Evolutionary conservation across 2,329 filamentous ascomycete genomes (phyloP), one percentile per base, ranked within the genome.

Genomic region (Scedosporium dehoogii): DNA sequence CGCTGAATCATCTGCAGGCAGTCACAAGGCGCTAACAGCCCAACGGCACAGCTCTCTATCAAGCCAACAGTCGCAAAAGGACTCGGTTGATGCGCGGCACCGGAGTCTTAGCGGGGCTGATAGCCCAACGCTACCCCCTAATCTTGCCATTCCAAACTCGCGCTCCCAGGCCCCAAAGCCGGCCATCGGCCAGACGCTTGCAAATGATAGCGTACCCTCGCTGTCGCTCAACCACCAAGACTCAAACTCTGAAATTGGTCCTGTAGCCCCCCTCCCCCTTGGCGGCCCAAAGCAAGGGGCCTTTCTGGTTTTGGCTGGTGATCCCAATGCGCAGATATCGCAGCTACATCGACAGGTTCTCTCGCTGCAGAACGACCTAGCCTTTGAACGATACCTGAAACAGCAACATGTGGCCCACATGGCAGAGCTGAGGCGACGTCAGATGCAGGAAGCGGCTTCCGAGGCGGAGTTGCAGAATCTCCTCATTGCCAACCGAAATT

Each of bases 391-490:
- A 27, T 93, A 91, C 72, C 81, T 93, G 68, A 93, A 92, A 70
- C 85, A 91, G 66, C 90, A 94, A 69, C 90, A 93, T 71, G 84
- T 92, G 66, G 84, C 87, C 1, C 89, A 93, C 64, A 92, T 94
- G 70, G 89, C 89, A 1, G 88, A 91, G 69, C 75, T 94, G 51
- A 87, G 90, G 67, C 81, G 89, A 14, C 86, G 86, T 65, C 87
- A 91, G 63, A 85, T 93, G 66, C 84, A 84, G 66, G 88, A 92
- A 71, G 89, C 89, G 6, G 88, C 89, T 1, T 88, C 85, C 1
- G 90, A 93, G 70, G 90, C 90, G 0, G 90, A 94, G 70, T 91
- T 88, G 1, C 89, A 93, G 67, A 91, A 92, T 61, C 76, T 94
- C 3, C 84, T 93, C 66, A 88, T 91, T 68, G 86, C 83, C 18